These are phyloP conservation scores for Paspalum vaginatum DNA, from an alignment of 176 grass and related monocot species.

Conservation along the genomic window DNA sequence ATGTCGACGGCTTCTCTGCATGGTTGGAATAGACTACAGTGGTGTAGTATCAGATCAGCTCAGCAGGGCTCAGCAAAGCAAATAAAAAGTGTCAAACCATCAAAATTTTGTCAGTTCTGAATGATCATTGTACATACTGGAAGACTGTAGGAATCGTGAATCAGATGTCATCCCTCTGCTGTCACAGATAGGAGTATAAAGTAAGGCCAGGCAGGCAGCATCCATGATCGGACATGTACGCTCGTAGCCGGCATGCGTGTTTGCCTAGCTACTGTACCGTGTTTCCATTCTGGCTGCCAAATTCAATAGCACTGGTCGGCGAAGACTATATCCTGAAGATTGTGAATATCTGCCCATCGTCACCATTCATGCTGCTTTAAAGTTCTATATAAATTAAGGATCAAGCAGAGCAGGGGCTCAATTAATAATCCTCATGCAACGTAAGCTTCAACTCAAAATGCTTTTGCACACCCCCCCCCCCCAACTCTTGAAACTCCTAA, in stretches of 20 bases:
- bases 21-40: background rate
- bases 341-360: background rate
- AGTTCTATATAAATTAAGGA: background rate
- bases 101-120: slow-evolving; percentile 10
- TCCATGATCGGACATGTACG: slow-evolving; percentile 2
- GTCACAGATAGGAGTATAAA: slow-evolving; percentile 11
- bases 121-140: background rate
- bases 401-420: background rate
- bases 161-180: background rate
- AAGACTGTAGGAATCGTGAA: slow-evolving; percentile 32
- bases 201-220: background rate
- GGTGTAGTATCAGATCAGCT: slow-evolving; percentile 23
- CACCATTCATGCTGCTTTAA: slow-evolving; percentile 17
- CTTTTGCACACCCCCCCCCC: too few species aligned
- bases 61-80: background rate
- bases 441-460: background rate
- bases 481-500: too few species aligned
- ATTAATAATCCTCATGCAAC: background rate
- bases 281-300: background rate
- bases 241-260: slow-evolving; percentile 21
- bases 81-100: slow-evolving; percentile 15
- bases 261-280: background rate
- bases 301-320: background rate
- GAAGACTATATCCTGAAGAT: background rate
- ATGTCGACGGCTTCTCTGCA: slow-evolving; percentile 9